Evolutionary conservation across 441 rosid genomes (phyloP), one percentile per base, ranked within the genome.

Genomic region (Viola pubescens): DNA sequence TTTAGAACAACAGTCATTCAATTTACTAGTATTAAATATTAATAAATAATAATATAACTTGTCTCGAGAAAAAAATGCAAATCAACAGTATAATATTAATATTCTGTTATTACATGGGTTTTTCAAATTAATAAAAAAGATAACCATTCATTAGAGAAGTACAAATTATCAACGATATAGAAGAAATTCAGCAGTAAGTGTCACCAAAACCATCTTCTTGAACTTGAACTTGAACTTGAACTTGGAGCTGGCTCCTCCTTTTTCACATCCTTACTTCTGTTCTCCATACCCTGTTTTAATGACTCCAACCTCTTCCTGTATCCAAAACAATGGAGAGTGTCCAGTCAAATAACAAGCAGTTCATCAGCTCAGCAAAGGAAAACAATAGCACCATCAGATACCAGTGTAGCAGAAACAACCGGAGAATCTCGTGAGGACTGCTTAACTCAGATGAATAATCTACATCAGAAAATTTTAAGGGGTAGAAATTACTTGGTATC

Each of bases 191-290:
- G 63, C 61, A 56, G 12, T 47, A 53, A 45, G 26, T 45, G 19
- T 84, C 82, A 87, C 87, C 89, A 82, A 56, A 81, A 79, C 94
- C 97, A 82, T 75, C 55, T 80, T 70, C 77, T 82, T 11, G 34
- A 26, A 2, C 34, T 26, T 26, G 34, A 26, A 26, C 34, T 26
- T 26, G 34, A 26, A 4, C 79, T 52, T 52, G 83, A 54, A 47
- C 49, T 71, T 59, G 61, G 63, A 42, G 64, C 67, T 2, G 81
- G 79, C 65, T 68, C 80, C 37, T 75, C 82, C 60, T 61, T 69
- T 56, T 60, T 68, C 59, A 51, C 54, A 26, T 56, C 63, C 43
- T 52, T 41, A 62, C 69, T 73, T 62, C 90, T 84, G 2, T 59
- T 77, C 71, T 78, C 82, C 48, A 91, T 79, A 55, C 97, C 97